Base-by-base conservation (phyloP, 768 basidiomycete genomes). In the Russula abietina region DNA sequence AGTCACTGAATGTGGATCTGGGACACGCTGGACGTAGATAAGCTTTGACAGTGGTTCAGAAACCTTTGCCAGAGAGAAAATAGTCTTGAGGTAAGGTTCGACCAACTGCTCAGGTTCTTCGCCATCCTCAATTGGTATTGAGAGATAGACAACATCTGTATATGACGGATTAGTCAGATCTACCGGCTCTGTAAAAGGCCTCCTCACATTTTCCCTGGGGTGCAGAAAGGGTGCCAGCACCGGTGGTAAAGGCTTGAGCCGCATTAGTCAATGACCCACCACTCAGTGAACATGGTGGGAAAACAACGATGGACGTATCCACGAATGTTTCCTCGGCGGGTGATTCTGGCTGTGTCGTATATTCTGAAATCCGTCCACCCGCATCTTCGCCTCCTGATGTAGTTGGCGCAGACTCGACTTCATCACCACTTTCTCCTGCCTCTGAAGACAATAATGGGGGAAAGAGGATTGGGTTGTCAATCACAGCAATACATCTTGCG, bases 181-280 rank as follows among this genome's bases (percentile, higher is more conserved):
- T 30, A 22, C 10, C 3, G 46, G 50, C 26, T 57, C 24, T 55
- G 26, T 10, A 56, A 22, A 8, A 19, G 1, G 50, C 19, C 10
- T 19, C 76, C 85, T 68, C 69, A 88, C 90, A 89, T 79, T 85
- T 86, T 2, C 83, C 88, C 54, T 78, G 75, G 0, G 93, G 93
- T 24, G 88, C 80, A 5, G 88, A 85, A 76, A 91, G 76, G 16
- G 86, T 86, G 10, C 83, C 86, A 69, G 87, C 83, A 2, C 92
- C 93, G 1, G 84, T 82, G 24, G 89, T 75, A 38, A 94, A 73
- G 1, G 80, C 83, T 52, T 84, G 86, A 4, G 84, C 79, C 11
- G 77, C 75, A 1, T 75, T 75, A 5, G 73, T 72, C 2, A 78
- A 75, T 24, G 85, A 85, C 30, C 78, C 82, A 45, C 64, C 71